Conservation (phyloP, 108 stramenopile genomes). For the Nitzschia sp. region DNA sequence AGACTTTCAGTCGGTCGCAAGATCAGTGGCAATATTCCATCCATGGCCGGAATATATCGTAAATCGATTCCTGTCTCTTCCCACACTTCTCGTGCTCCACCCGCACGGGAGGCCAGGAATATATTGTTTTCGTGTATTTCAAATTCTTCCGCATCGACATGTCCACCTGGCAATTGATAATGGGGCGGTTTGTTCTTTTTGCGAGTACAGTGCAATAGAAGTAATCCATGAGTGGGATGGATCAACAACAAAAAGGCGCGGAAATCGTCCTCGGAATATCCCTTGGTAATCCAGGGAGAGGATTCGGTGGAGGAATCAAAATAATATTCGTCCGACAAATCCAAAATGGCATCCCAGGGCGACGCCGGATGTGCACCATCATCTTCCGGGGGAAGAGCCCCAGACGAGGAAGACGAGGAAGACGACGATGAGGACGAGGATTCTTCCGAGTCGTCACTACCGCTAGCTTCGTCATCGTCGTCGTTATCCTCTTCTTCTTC, state of each 20-base stretch:
- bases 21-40: slow-evolving; percentile 49
- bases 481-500: background rate
- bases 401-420: background rate
- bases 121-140: slow-evolving; percentile 22
- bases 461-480: background rate
- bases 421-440: background rate
- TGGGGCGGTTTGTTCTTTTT: slow-evolving; percentile 78
- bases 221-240: slow-evolving; percentile 58
- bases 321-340: background rate
- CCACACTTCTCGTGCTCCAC: slow-evolving; percentile 73
- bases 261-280: slow-evolving; percentile 39
- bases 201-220: slow-evolving; percentile 76
- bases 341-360: slow-evolving; percentile 1
- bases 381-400: too few relatives aligned
- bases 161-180: slow-evolving; percentile 83
- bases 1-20: slow-evolving; percentile 21
- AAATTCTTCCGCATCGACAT: slow-evolving; percentile 76
- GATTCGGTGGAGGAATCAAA: background rate
- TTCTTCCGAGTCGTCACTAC: background rate
- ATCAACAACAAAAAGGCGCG: slow-evolving; percentile 68
- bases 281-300: background rate
- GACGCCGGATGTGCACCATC: background rate
- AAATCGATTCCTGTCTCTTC: slow-evolving; percentile 86
- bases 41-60: slow-evolving; percentile 29
- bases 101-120: slow-evolving; percentile 55